Percentiles rank a stretch among this genome's conserved stretches.
These are phyloP conservation scores for Pythium aquatile DNA, from an alignment of 352 stramenopile species.

Conservation along the genomic window DNA sequence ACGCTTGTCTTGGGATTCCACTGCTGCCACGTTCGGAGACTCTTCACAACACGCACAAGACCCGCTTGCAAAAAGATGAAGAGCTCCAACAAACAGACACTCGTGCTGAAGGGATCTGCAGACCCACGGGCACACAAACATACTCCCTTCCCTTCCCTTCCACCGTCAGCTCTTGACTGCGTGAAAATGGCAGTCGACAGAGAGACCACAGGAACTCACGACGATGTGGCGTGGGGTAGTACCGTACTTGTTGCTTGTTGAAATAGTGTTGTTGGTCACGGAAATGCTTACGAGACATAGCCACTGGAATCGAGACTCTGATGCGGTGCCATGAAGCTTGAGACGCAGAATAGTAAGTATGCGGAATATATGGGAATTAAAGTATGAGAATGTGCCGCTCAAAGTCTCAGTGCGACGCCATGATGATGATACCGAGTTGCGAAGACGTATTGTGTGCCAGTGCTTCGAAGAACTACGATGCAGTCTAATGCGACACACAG, in stretches of 20 bases:
- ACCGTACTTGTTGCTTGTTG: not conserved
- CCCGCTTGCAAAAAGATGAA: too few relatives aligned
- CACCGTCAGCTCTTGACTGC: too few relatives aligned
- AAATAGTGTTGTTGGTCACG: not conserved
- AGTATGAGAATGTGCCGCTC: too few relatives aligned
- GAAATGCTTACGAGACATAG: too few relatives aligned
- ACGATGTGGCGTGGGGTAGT: not conserved
- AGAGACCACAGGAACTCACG: not conserved
- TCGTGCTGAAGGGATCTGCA: not conserved
- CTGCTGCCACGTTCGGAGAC: not conserved
- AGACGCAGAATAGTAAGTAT: too few relatives aligned
- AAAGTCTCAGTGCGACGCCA: not conserved
- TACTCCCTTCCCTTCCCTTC: too few relatives aligned
- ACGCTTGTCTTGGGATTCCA: not conserved
- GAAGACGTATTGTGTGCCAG: not conserved
- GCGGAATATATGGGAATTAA: too few relatives aligned
- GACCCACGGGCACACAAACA: too few relatives aligned
- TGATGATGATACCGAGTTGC: not conserved
- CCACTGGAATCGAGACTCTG: too few relatives aligned
- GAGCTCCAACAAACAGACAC: not conserved
- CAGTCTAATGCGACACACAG: not conserved
- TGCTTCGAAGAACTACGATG: too few relatives aligned
- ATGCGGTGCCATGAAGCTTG: too few relatives aligned
- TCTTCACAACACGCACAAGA: not conserved
- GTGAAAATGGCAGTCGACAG: not conserved